phyloP scores from a whole-genome alignment of 2,329 filamentous ascomycete genomes.

The Lecanoromycetidae sp. region DNA sequence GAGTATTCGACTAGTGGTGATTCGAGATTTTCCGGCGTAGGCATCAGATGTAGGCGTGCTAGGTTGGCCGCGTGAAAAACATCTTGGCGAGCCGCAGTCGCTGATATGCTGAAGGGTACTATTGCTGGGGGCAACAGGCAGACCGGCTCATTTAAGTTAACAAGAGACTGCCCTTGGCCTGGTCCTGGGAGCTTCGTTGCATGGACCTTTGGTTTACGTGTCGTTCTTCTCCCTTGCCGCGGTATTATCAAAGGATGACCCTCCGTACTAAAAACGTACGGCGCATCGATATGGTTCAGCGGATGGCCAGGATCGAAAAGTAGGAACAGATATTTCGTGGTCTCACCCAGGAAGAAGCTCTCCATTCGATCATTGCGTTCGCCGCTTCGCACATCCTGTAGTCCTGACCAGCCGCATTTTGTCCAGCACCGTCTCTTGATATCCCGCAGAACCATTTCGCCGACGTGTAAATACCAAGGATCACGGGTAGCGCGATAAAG shows the following conservation, averaged over 20 bases:
- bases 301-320: constrained; percentile 79
- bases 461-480: constrained; percentile 90
- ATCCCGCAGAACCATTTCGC: constrained; percentile 87
- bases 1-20: constrained; percentile 44
- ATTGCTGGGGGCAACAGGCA: constrained; percentile 54
- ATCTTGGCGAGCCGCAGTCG: constrained; percentile 65
- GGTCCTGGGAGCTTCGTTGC: constrained; percentile 5
- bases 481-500: constrained; percentile 88
- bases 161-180: constrained; percentile 15
- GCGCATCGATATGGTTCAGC: constrained; percentile 71
- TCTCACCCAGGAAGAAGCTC: constrained; percentile 95
- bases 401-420: constrained; percentile 81
- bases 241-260: constrained; percentile 87
- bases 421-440: constrained; percentile 83
- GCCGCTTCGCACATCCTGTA: constrained; percentile 69
- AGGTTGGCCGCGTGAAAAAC: constrained; percentile 82
- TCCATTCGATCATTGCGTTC: constrained; percentile 94
- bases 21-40: constrained; percentile 45
- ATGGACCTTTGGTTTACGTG: background rate
- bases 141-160: constrained; percentile 29
- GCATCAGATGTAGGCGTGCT: constrained; percentile 67
- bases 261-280: constrained; percentile 91
- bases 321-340: constrained; percentile 87
- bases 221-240: constrained; percentile 22
- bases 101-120: constrained; percentile 61